phyloP scores from a whole-genome alignment of 768 basidiomycete species.

The Trichaptum fuscoviolaceum region DNA sequence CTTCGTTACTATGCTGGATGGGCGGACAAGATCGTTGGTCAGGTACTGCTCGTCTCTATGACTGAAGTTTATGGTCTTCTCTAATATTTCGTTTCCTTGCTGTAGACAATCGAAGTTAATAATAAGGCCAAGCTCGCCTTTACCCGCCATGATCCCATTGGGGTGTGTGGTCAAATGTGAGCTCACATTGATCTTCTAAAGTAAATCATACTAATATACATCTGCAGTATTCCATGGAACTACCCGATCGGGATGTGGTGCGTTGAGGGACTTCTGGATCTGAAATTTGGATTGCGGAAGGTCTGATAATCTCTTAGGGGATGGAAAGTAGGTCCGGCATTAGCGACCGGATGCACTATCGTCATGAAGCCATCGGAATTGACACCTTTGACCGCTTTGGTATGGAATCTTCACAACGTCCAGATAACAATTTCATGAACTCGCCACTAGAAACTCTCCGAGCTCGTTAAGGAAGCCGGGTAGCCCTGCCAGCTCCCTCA shows the following conservation, averaged over 20 bases:
- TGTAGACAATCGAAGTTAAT: slow-evolving; percentile 72
- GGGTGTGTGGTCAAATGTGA: slow-evolving; percentile 92
- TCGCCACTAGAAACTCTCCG: slow-evolving; percentile 62
- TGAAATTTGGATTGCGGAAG: slow-evolving; percentile 3
- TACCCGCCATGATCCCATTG: slow-evolving; percentile 85
- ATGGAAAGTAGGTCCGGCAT: slow-evolving; percentile 92
- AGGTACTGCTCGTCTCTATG: slow-evolving; percentile 40
- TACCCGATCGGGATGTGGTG: slow-evolving; percentile 87
- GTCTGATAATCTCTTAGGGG: slow-evolving; percentile 37
- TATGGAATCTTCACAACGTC: slow-evolving; percentile 26
- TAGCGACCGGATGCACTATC: slow-evolving; percentile 88
- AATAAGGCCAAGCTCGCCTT: slow-evolving; percentile 78
- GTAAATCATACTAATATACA: neutral
- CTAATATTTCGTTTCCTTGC: slow-evolving; percentile 3
- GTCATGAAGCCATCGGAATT: slow-evolving; percentile 94
- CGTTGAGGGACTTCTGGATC: slow-evolving; percentile 13
- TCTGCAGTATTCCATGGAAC: slow-evolving; percentile 81
- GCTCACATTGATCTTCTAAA: slow-evolving; percentile 11
- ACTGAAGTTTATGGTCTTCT: slow-evolving; percentile 4
- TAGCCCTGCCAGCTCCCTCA: slow-evolving; percentile 25
- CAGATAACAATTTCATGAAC: slow-evolving; percentile 5
- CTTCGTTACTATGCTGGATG: slow-evolving; percentile 92
- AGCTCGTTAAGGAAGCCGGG: slow-evolving; percentile 82
- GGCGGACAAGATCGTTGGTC: slow-evolving; percentile 91
- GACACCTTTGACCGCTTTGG: slow-evolving; percentile 78